Conservation (phyloP, 2,329 filamentous ascomycete species). For the Verticillium dahliae region DNA sequence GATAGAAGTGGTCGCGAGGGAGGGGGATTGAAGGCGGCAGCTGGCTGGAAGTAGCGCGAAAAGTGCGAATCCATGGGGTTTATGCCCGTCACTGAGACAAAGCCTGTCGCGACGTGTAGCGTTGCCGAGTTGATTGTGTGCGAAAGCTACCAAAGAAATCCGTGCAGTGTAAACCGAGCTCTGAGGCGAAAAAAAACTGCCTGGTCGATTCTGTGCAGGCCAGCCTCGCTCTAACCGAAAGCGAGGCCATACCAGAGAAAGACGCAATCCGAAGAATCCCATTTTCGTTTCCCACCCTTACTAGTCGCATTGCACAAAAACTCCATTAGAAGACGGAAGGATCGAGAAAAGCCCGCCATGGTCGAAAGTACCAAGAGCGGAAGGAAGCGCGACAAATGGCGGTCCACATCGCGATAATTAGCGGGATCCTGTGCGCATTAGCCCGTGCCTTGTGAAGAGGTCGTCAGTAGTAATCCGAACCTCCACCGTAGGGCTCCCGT, state of each 20-base stretch:
- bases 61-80: neutral
- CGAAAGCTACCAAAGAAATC: conserved; percentile 11
- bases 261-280: conserved; percentile 9
- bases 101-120: conserved; percentile 11
- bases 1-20: conserved; percentile 9
- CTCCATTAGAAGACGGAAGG: neutral
- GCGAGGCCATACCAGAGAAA: neutral
- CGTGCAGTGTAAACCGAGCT: conserved; percentile 6
- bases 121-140: conserved; percentile 14
- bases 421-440: conserved; percentile 13
- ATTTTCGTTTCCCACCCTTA: conserved; percentile 10
- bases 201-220: neutral
- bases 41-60: conserved; percentile 10
- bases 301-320: conserved; percentile 7
- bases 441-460: neutral
- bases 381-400: conserved; percentile 3
- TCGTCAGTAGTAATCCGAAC: conserved; percentile 21
- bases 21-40: conserved; percentile 6
- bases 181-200: neutral
- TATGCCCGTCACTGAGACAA: conserved; percentile 4
- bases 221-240: neutral
- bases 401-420: conserved; percentile 14
- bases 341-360: conserved; percentile 11
- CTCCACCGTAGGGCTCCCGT: conserved; percentile 34
- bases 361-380: conserved; percentile 9